Conservation (phyloP, 1,284 basidiomycete species). For the Cryptococcus sp. region DNA sequence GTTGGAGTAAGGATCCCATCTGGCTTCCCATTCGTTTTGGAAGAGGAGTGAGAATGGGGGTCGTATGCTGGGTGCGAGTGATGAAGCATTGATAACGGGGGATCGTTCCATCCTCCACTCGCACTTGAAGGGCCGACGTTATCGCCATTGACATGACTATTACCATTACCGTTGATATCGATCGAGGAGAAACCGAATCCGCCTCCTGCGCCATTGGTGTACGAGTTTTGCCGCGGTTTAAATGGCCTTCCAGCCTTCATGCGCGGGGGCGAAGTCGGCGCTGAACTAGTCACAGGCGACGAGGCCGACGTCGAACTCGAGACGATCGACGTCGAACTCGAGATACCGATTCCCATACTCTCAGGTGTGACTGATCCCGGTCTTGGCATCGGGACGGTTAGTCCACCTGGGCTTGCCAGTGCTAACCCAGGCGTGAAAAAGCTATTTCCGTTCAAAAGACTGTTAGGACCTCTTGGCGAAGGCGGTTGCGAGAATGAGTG, state of each 20-base stretch:
- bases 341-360: neutral
- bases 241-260: conserved; percentile 7
- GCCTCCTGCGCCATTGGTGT: neutral
- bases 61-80: neutral
- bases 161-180: neutral
- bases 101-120: conserved; percentile 51
- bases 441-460: too few relatives aligned
- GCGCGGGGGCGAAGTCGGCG: conserved; percentile 11
- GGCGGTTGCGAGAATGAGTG: conserved; percentile 13
- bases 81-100: conserved; percentile 37
- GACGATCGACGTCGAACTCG: neutral
- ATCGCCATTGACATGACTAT: neutral
- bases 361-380: conserved; percentile 10
- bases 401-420: neutral
- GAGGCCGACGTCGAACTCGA: neutral
- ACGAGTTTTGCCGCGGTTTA: conserved; percentile 22
- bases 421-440: too few relatives aligned
- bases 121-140: neutral
- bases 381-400: conserved; percentile 4
- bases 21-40: neutral
- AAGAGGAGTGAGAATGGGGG: neutral
- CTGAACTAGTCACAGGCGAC: conserved; percentile 2
- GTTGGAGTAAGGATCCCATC: conserved; percentile 32
- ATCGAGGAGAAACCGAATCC: neutral
- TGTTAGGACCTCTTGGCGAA: conserved; percentile 10